phyloP scores from a whole-genome alignment of 2,329 filamentous ascomycete species.

The Aspergillus fijiensis region DNA sequence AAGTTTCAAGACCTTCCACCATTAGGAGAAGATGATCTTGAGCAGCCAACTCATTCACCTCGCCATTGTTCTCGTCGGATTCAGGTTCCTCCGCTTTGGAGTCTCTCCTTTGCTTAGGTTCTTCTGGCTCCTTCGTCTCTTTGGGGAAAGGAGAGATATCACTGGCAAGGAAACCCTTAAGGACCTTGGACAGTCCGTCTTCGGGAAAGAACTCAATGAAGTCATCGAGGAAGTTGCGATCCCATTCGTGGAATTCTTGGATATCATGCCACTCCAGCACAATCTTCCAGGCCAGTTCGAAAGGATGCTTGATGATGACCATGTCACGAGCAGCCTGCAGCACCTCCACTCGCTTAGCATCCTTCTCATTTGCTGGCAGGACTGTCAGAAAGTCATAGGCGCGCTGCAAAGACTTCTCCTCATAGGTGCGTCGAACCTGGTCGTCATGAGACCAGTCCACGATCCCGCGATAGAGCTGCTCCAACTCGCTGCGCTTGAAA shows the following conservation, averaged over 20 bases:
- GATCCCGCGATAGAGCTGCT: slow-evolving; percentile 74
- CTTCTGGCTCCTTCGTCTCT: slow-evolving; percentile 40
- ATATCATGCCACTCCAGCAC: slow-evolving; percentile 85
- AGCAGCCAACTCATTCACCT: slow-evolving; percentile 57
- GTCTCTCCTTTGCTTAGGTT: slow-evolving; percentile 34
- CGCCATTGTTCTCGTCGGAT: slow-evolving; percentile 38
- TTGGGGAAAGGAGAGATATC: slow-evolving; percentile 77
- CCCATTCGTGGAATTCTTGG: slow-evolving; percentile 71
- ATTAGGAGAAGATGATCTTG: slow-evolving; percentile 82
- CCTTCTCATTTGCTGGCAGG: slow-evolving; percentile 66
- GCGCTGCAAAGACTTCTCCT: slow-evolving; percentile 83
- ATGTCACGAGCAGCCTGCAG: slow-evolving; percentile 80
- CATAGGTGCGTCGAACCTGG: slow-evolving; percentile 75
- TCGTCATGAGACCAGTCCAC: slow-evolving; percentile 92
- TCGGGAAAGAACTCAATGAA: slow-evolving; percentile 84
- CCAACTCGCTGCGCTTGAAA: slow-evolving; percentile 71
- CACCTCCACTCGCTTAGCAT: slow-evolving; percentile 68
- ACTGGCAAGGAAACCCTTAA: slow-evolving; percentile 79
- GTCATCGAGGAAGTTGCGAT: slow-evolving; percentile 72
- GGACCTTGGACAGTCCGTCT: slow-evolving; percentile 75
- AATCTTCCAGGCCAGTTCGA: slow-evolving; percentile 85
- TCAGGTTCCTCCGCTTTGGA: slow-evolving; percentile 12
- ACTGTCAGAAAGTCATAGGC: slow-evolving; percentile 76
- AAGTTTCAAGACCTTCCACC: slow-evolving; percentile 66
- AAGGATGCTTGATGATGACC: slow-evolving; percentile 94